These are phyloP conservation scores for Phaeosphaeria sp. DNA, from an alignment of 2,329 filamentous ascomycete species.

Conservation along the genomic window DNA sequence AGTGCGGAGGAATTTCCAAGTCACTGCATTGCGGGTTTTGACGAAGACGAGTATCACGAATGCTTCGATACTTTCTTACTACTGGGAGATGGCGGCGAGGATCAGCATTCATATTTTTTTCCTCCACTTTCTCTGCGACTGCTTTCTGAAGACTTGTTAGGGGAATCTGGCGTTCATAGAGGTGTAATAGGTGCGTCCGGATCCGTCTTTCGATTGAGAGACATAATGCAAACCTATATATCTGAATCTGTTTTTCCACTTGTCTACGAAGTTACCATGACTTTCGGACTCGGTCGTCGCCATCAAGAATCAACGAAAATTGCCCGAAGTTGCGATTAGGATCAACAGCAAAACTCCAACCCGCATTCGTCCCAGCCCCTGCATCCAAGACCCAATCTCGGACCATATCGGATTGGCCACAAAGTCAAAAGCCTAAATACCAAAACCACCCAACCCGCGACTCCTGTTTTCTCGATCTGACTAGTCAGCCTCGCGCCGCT, in stretches of 20 bases:
- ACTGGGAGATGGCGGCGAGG: background rate
- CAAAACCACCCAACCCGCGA: background rate
- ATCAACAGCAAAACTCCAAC: too few species aligned
- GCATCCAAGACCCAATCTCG: background rate
- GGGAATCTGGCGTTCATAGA: slow-evolving; percentile 39
- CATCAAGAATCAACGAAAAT: too few species aligned
- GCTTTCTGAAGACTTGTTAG: slow-evolving; percentile 22
- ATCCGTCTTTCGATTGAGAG: background rate
- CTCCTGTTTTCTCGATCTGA: background rate
- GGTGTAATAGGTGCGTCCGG: slow-evolving; percentile 19
- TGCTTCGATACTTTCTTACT: slow-evolving; percentile 11
- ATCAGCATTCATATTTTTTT: slow-evolving; percentile 5
- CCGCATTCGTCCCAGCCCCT: background rate
- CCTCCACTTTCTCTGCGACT: background rate
- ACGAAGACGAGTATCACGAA: slow-evolving; percentile 10
- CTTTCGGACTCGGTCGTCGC: too few species aligned
- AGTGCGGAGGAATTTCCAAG: slow-evolving; percentile 8
- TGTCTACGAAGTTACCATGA: too few species aligned
- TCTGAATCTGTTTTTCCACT: background rate
- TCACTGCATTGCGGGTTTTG: slow-evolving; percentile 6
- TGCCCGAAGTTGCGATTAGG: too few species aligned
- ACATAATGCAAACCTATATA: background rate
- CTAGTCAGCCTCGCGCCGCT: background rate
- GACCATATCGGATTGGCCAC: background rate
- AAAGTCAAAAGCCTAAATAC: background rate